Evolutionary conservation across 2,329 filamentous ascomycete genomes (phyloP), one percentile per base, ranked within the genome.

Genomic region (Colletotrichum liaoningense): DNA sequence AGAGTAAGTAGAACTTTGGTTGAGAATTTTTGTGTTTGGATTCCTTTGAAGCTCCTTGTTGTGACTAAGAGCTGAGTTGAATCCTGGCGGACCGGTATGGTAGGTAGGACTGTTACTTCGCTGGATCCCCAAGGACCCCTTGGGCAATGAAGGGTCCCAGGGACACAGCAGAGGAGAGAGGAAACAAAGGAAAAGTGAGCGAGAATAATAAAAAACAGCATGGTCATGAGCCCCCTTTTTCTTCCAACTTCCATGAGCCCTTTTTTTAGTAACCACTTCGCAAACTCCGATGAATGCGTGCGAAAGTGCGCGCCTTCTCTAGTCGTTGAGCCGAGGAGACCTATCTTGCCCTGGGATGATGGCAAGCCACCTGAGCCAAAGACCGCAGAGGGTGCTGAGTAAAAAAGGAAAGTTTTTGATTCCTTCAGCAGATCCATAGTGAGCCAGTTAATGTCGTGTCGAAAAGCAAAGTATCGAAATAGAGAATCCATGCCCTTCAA

Each of bases 261-360:
- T 68, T 66, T 74, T 42, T 74, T 68, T 74, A 63, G 63, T 68
- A 63, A 74, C 71, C 71, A 73, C 68, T 73, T 72, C 72, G 63
- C 68, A 73, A 74, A 74, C 72, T 74, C 72, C 72, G 68, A 74
- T 73, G 72, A 74, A 74, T 74, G 72, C 72, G 68, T 73, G 68
- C 72, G 63, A 72, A 57, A 68, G n/a, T 49, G 69, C 68, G 63
- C 72, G 63, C 72, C 69, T 74, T 72, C 72, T 74, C 72, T 69
- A 58, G 72, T 72, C 72, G 68, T 63, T 72, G 69, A 63, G 71
- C 62, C 67, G 70, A 57, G 59, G 59, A 73, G 71, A 73, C 67
- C n/a, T 46, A 22, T 26, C 55, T 73, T 64, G 67, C 60, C 35
- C 49, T 6, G 2, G 16, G 2, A 35, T 35, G 19, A 65, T 66